Percentiles rank a stretch among this genome's conserved stretches.
Conservation (phyloP, 169 alveolate genomes). For the Cryptosporidium sp. region DNA sequence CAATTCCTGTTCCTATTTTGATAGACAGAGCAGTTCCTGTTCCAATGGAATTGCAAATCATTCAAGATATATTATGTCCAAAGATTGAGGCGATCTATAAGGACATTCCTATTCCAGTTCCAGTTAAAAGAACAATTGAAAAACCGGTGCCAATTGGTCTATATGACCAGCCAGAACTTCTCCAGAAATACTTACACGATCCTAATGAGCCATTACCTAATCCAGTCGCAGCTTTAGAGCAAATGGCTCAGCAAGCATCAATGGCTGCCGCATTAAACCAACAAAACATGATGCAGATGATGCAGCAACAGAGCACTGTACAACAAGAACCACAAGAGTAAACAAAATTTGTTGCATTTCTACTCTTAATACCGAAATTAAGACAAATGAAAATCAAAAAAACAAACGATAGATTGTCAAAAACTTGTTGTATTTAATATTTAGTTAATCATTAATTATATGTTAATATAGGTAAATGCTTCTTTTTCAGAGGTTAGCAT, state of each 20-base stretch:
- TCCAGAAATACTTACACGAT: slow-evolving; percentile 63
- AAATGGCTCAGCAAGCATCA: slow-evolving; percentile 68
- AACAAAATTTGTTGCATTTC: neutral
- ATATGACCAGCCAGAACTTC: slow-evolving; percentile 69
- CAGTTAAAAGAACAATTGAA: slow-evolving; percentile 90
- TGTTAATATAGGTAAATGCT: neutral
- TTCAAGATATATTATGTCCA: slow-evolving; percentile 90
- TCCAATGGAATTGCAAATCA: slow-evolving; percentile 91
- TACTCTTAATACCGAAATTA: neutral
- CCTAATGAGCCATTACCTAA: slow-evolving; percentile 71
- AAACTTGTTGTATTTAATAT: slow-evolving; percentile 3
- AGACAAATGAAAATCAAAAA: neutral
- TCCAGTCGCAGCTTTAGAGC: slow-evolving; percentile 65
- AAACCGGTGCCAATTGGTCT: slow-evolving; percentile 88
- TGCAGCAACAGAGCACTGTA: neutral
- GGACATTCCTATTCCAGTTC: slow-evolving; percentile 92
- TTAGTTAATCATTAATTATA: slow-evolving; percentile 6
- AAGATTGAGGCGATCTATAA: slow-evolving; percentile 89
- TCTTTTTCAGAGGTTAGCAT: neutral
- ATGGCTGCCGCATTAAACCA: slow-evolving; percentile 46
- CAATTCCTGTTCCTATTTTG: slow-evolving; percentile 89
- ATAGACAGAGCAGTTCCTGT: slow-evolving; percentile 92
- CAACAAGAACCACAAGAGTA: slow-evolving; percentile 18
- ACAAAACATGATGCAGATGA: slow-evolving; percentile 17
- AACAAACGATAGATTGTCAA: neutral